Conservation (phyloP, 2,329 filamentous ascomycete species). For the Alternaria triticina region DNA sequence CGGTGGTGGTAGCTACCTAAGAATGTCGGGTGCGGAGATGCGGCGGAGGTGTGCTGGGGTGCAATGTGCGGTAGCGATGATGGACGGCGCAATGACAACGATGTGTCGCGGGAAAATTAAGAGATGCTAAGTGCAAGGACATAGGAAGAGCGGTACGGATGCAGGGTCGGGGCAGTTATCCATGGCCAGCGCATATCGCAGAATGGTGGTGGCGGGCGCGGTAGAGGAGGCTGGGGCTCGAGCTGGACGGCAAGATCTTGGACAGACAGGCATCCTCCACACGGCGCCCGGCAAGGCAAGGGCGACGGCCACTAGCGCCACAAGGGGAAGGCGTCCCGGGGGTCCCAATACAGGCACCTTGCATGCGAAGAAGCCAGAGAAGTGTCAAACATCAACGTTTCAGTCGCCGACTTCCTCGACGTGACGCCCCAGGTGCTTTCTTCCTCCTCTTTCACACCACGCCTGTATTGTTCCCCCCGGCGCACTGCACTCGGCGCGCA, state of each 20-base stretch:
- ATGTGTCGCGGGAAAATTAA: conserved; percentile 8
- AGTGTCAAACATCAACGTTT: conserved; percentile 12
- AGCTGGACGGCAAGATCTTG: not conserved
- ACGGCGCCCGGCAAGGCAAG: not conserved
- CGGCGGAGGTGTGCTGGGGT: conserved; percentile 14
- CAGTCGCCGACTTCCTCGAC: not conserved
- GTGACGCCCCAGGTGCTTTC: not conserved
- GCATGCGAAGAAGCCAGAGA: conserved; percentile 1
- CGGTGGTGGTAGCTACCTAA: conserved; percentile 33
- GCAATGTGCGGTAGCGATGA: conserved; percentile 12
- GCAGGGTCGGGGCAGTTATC: conserved; percentile 17
- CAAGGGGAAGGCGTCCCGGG: conserved; percentile 4
- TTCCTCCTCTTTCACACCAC: conserved; percentile 1
- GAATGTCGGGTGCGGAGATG: conserved; percentile 9
- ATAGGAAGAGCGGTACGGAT: conserved; percentile 12
- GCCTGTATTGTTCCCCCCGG: not conserved
- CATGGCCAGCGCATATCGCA: conserved; percentile 25
- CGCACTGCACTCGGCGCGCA: not conserved
- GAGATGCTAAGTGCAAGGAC: conserved; percentile 30
- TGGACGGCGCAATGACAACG: conserved; percentile 11
- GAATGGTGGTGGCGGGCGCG: conserved; percentile 21
- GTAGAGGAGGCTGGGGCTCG: conserved; percentile 13
- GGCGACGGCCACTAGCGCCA: conserved; percentile 1
- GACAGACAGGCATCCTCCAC: conserved; percentile 7
- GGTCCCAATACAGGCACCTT: not conserved